These are phyloP conservation scores for Phytophthora cryptogea DNA, from an alignment of 352 stramenopile species.

Conservation along the genomic window DNA sequence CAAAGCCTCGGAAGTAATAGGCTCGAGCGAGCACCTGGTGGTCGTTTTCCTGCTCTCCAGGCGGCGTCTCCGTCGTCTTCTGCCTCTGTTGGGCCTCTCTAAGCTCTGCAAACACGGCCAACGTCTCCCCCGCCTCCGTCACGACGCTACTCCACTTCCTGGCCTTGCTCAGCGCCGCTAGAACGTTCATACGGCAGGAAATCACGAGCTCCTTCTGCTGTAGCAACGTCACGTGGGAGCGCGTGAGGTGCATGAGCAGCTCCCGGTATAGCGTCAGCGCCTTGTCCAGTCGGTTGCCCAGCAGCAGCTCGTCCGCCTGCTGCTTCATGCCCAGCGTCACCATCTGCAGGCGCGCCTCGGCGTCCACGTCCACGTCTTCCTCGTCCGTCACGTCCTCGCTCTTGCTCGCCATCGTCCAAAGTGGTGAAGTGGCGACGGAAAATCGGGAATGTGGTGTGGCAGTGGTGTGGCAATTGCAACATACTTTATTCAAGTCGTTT, in stretches of 20 bases:
- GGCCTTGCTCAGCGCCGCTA: conserved; percentile 61
- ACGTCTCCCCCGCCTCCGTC: conserved; percentile 46
- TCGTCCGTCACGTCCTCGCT: conserved; percentile 26
- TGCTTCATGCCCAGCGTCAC: conserved; percentile 60
- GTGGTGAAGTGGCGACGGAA: neutral
- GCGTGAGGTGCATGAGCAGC: conserved; percentile 72
- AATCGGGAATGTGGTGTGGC: conserved; percentile 18
- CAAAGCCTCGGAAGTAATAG: conserved; percentile 71
- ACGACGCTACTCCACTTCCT: conserved; percentile 57
- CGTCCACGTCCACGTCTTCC: conserved; percentile 50
- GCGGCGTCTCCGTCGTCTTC: conserved; percentile 13
- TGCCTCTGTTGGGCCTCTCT: conserved; percentile 34
- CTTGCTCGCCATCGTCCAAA: conserved; percentile 34
- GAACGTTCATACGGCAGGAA: conserved; percentile 73
- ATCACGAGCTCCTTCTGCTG: conserved; percentile 59
- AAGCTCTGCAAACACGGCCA: conserved; percentile 55
- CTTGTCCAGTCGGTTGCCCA: conserved; percentile 49
- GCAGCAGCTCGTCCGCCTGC: conserved; percentile 68
- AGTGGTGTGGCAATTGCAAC: neutral
- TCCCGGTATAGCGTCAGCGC: conserved; percentile 69
- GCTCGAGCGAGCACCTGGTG: conserved; percentile 48
- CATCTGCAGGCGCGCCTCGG: conserved; percentile 45
- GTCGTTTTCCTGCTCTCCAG: conserved; percentile 15
- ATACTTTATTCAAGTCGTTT: conserved; percentile 23
- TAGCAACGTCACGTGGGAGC: conserved; percentile 65